A percentile compares a stretch with the other conserved stretches of the same genome.
Evolutionary conservation across 345 rosid species (phyloP).

Genomic region (Sisymbrium irio): DNA sequence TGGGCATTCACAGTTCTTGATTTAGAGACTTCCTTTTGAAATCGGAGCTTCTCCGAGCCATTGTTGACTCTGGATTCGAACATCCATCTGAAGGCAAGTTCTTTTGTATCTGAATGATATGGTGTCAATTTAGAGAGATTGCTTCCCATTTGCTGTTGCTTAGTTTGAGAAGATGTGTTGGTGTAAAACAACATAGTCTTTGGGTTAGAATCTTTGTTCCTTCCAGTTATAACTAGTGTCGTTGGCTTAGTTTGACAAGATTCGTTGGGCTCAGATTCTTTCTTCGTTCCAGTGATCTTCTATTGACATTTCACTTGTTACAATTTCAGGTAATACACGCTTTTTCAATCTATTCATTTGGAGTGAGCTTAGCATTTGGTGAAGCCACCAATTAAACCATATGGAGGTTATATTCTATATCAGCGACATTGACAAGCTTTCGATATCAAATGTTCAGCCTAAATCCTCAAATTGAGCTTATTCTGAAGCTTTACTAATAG

Average conservation of each 20-base stretch:
- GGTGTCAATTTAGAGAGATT: too few relatives aligned
- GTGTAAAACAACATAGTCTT: too few relatives aligned
- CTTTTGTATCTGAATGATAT: too few relatives aligned
- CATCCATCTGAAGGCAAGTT: conserved; percentile 96
- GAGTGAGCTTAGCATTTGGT: conserved; percentile 63
- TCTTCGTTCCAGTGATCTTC: not conserved
- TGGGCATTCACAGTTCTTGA: conserved; percentile 99
- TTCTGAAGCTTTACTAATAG: not conserved
- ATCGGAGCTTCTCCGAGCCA: conserved; percentile 97
- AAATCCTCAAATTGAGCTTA: conserved; percentile 58
- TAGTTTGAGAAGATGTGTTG: too few relatives aligned
- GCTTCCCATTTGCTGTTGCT: too few relatives aligned
- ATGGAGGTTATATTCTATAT: conserved; percentile 66
- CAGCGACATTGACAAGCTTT: conserved; percentile 90
- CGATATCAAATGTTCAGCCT: conserved; percentile 87
- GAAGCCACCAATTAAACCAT: conserved; percentile 65
- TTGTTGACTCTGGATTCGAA: conserved; percentile 98
- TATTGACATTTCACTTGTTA: not conserved
- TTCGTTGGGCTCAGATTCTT: too few relatives aligned
- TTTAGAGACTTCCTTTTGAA: conserved; percentile 99
- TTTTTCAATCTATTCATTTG: conserved; percentile 50
- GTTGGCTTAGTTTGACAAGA: too few relatives aligned
- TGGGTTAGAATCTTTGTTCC: too few relatives aligned
- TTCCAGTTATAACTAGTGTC: not conserved
- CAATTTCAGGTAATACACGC: conserved; percentile 10